Base-by-base conservation (phyloP, 441 rosid genomes). In the Capsella rubella region DNA sequence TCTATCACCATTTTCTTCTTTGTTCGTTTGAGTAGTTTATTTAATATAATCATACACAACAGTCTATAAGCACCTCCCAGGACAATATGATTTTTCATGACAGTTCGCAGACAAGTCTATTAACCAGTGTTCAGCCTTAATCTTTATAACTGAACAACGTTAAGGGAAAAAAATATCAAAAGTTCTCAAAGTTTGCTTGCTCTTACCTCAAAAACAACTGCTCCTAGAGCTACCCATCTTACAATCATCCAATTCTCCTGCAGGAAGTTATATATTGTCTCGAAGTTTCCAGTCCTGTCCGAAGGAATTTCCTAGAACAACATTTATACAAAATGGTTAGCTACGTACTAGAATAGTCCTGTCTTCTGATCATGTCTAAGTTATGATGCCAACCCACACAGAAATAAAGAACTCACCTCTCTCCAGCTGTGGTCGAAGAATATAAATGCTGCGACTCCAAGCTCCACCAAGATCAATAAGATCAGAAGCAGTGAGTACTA, bases 211-310 rank as follows among this genome's bases (percentile, higher is more conserved):
- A 96, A 86, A 68, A 87, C 49, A 78, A 93, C 91, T 51, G 87
- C 71, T 61, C 92, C 99, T 68, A 96, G 97, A 64, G 98, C 99
- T 50, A 85, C 93, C 99, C 99, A 96, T 85, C 76, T 93, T 75
- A 81, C 85, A 69, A 91, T 86, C 59, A 60, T 80, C 99, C 98
- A 96, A 71, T 93, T 83, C 72, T 86, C 93, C 82, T 84, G 79
- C 81, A 96, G 84, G 79, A 93, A 96, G 58, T 73, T 81, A 67
- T 88, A 96, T 78, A 96, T 85, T 71, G 81, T 85, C 74, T 84
- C 78, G 53, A 96, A 93, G 76, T 86, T 75, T 63, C 99, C 99
- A 51, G 98, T 93, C 82, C 83, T 84, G 81, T 96, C 99, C 0
- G 83, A 78, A 10, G 99, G 99, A 76, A 96, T 74, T 79, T 89